A percentile compares a stretch with the other conserved stretches of the same genome.
Conservation (phyloP, 2,329 filamentous ascomycete species). For the Didymella arachidicola region DNA sequence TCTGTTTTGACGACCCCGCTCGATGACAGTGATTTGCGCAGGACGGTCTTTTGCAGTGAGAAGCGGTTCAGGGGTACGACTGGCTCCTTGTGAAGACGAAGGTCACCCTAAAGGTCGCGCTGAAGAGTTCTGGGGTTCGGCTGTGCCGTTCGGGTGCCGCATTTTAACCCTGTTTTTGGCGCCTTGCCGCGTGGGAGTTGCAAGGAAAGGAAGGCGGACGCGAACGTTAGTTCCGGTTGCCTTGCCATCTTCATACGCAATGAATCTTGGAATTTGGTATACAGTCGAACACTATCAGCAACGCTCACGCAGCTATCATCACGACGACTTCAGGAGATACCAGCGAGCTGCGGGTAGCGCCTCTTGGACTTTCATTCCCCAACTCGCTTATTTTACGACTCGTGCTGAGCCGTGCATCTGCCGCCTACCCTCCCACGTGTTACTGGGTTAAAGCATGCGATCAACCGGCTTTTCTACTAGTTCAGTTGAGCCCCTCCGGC, state of each 20-base stretch:
- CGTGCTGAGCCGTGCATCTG: constrained; percentile 14
- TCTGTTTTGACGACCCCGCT: constrained; percentile 13
- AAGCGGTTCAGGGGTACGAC: neutral
- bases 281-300: constrained; percentile 4
- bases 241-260: constrained; percentile 1
- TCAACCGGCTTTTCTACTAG: constrained; percentile 14
- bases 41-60: neutral
- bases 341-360: neutral
- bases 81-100: neutral
- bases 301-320: constrained; percentile 1
- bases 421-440: constrained; percentile 20
- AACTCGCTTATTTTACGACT: constrained; percentile 5
- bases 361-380: constrained; percentile 2
- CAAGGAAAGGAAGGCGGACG: constrained; percentile 5
- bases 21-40: constrained; percentile 1
- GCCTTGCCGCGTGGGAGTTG: constrained; percentile 16
- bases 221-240: constrained; percentile 7
- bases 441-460: constrained; percentile 7
- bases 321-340: neutral
- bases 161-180: constrained; percentile 9
- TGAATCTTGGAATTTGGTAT: constrained; percentile 4
- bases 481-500: constrained; percentile 9
- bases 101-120: constrained; percentile 1
- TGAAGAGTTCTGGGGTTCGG: constrained; percentile 7
- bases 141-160: constrained; percentile 4